phyloP scores from a whole-genome alignment of 371 early-diverging fungal genomes.

The Neoconidiobolus thromboides region DNA sequence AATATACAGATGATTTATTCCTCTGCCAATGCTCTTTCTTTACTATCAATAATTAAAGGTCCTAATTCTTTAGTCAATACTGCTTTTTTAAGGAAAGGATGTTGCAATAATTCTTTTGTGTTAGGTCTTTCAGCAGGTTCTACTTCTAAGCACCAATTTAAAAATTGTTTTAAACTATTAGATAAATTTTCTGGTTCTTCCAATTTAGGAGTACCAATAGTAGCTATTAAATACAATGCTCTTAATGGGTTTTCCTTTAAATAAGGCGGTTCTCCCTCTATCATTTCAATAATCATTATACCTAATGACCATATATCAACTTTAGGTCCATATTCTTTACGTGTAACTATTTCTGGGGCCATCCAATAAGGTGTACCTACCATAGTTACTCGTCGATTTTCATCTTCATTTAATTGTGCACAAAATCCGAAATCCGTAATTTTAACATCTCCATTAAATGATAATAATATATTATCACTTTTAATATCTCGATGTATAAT shows the following conservation, averaged over 20 bases:
- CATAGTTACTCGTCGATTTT: conserved; percentile 56
- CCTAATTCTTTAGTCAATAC: conserved; percentile 7
- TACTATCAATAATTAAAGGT: background rate
- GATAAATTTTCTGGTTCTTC: conserved; percentile 28
- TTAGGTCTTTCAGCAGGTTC: conserved; percentile 22
- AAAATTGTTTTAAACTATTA: conserved; percentile 26
- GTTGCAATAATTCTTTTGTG: conserved; percentile 20
- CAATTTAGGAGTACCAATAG: conserved; percentile 33
- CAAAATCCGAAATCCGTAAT: conserved; percentile 79
- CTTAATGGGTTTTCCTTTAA: conserved; percentile 5
- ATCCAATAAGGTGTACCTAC: conserved; percentile 80
- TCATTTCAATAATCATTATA: conserved; percentile 34
- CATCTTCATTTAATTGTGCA: conserved; percentile 50
- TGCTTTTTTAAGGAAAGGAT: conserved; percentile 17
- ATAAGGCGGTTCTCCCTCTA: conserved; percentile 10
- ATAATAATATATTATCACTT: conserved; percentile 59
- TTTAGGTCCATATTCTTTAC: conserved; percentile 65
- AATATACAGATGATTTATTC: background rate
- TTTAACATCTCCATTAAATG: conserved; percentile 50
- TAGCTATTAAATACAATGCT: conserved; percentile 37
- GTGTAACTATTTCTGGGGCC: conserved; percentile 83
- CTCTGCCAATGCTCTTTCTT: background rate
- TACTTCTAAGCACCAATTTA: conserved; percentile 21
- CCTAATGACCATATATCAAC: conserved; percentile 91
- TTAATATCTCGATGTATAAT: conserved; percentile 94